Conservation (phyloP, 2,329 filamentous ascomycete genomes). For the Xylariaceae sp. region DNA sequence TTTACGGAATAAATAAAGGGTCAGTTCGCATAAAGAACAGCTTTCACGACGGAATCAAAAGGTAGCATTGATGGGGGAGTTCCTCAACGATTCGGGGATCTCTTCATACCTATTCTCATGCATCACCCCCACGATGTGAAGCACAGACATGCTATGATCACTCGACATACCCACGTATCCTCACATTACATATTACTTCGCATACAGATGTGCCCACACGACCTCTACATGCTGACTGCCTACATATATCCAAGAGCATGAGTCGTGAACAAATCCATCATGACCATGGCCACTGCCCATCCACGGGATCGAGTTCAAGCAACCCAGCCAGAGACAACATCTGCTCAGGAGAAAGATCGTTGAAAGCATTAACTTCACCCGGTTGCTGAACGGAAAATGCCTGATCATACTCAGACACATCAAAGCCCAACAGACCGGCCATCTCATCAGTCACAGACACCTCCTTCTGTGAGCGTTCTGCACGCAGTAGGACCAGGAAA, state of each 20-base stretch:
- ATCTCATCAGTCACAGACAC: not conserved
- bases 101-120: too few species aligned
- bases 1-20: too few species aligned
- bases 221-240: not conserved
- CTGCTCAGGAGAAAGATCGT: conserved; percentile 5
- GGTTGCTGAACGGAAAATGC: not conserved
- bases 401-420: not conserved
- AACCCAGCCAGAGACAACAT: conserved; percentile 8
- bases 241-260: not conserved
- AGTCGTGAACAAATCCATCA: not conserved
- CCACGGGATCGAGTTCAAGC: conserved; percentile 4
- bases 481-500: not conserved
- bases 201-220: not conserved
- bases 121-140: not conserved
- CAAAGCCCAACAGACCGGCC: not conserved
- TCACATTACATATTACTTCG: not conserved
- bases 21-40: too few species aligned
- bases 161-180: not conserved
- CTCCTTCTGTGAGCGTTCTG: not conserved
- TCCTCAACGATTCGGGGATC: too few species aligned
- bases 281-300: conserved; percentile 7
- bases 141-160: not conserved
- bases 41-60: too few species aligned
- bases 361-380: not conserved
- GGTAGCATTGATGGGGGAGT: too few species aligned